Evolutionary conservation across 2,329 filamentous ascomycete genomes (phyloP).

Genomic region (Graphilbum fragrans): DNA sequence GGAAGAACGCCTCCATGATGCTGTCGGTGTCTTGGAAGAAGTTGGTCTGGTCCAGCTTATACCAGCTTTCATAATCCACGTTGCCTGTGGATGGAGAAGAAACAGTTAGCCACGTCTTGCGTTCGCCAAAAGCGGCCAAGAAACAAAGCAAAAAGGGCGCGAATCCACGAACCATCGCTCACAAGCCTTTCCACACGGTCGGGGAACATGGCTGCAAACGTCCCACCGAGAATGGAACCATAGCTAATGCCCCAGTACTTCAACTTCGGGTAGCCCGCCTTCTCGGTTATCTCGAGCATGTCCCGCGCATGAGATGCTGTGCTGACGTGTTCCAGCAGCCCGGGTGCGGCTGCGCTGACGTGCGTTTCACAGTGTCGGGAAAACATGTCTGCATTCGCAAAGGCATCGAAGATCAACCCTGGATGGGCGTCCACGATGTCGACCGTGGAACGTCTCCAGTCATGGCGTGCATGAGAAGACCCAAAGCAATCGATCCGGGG

Average conservation of each 20-base stretch:
- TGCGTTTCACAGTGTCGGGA: constrained; percentile 29
- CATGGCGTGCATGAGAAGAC: constrained; percentile 22
- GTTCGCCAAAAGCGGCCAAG: too few species aligned
- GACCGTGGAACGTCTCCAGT: constrained; percentile 29
- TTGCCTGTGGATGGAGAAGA: constrained; percentile 20
- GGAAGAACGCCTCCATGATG: constrained; percentile 38
- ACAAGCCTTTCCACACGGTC: too few species aligned
- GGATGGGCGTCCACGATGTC: constrained; percentile 33
- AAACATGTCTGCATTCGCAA: constrained; percentile 26
- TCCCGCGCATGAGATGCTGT: constrained; percentile 20
- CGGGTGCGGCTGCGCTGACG: constrained; percentile 16
- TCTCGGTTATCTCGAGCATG: not conserved
- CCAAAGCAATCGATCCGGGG: constrained; percentile 40
- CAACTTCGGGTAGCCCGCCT: not conserved
- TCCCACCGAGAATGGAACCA: not conserved
- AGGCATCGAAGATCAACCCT: constrained; percentile 31
- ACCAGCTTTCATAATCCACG: constrained; percentile 43
- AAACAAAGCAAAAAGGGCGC: too few species aligned
- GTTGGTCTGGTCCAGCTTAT: constrained; percentile 27
- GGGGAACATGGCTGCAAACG: not conserved
- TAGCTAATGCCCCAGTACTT: not conserved
- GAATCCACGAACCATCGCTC: too few species aligned
- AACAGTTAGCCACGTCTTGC: too few species aligned
- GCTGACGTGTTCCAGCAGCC: constrained; percentile 26
- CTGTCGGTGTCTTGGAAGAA: constrained; percentile 40